A percentile compares a stretch with the other conserved stretches of the same genome.
Conservation (phyloP, 345 rosid genomes). For the Rhodamnia rubescens region DNA sequence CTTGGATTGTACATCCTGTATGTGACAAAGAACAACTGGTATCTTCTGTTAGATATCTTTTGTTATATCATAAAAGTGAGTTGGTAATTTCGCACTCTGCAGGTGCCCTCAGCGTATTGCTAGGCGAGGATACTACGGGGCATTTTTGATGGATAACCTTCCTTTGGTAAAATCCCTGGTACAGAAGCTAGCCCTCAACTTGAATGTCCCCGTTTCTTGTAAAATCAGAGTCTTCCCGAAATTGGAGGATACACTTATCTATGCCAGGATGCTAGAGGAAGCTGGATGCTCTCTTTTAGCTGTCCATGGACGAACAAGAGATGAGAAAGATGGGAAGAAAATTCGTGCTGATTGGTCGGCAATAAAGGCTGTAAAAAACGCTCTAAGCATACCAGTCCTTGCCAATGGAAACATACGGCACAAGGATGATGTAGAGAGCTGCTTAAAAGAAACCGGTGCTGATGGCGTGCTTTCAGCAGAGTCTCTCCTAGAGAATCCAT, state of each 20-base stretch:
- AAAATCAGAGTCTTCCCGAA: constrained; percentile 80
- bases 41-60: not conserved
- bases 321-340: constrained; percentile 81
- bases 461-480: constrained; percentile 97
- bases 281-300: constrained; percentile 94
- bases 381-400: constrained; percentile 73
- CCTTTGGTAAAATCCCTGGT: constrained; percentile 78
- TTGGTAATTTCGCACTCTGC: not conserved
- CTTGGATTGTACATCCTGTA: not conserved
- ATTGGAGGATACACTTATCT: constrained; percentile 57
- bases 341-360: constrained; percentile 71
- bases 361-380: constrained; percentile 69
- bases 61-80: not conserved
- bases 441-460: constrained; percentile 62
- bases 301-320: constrained; percentile 86
- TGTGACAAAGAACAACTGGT: not conserved
- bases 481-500: constrained; percentile 90
- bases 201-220: constrained; percentile 74
- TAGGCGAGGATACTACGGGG: constrained; percentile 80
- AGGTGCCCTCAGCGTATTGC: constrained; percentile 98
- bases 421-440: constrained; percentile 56
- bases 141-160: constrained; percentile 92
- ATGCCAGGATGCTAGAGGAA: constrained; percentile 88
- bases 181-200: constrained; percentile 56
- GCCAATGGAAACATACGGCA: constrained; percentile 88